Evolutionary conservation across 2,329 filamentous ascomycete species (phyloP), one percentile per base, ranked within the genome.

Genomic region (Neonectria punicea): DNA sequence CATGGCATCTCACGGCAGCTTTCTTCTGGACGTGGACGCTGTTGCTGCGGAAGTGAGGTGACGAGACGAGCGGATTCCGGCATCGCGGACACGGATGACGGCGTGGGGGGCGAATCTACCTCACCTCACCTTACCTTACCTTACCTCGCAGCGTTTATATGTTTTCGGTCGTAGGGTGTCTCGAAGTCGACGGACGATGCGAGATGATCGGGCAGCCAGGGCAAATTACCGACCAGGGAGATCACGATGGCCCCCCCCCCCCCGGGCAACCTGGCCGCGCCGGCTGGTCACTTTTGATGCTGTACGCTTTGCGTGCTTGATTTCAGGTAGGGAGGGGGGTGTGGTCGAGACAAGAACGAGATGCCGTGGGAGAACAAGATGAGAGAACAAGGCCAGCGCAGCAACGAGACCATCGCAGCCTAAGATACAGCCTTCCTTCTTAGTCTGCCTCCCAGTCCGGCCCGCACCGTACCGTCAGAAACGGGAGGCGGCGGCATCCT

Each of bases 131-230:
- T 30, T 30, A 10, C 28, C 7, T 30, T 30, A 30, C 28, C 28
- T 30, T 30, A 10, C 28, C 28, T 30, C 28, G 28, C 28, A 30
- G 28, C 9, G 28, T 30, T 2, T 10, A 7, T 30, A 30, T 10
- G 34, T 36, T 2, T 20, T 55, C 54, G 41, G 41, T 18, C 28
- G 34, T 25, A 25, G 3, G 54, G 43, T 55, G 53, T 54, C 22
- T 25, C 46, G 13, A 20, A 6, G 46, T 43, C 54, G 18, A 47
- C 18, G 34, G 30, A 49, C 14, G 53, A 53, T 57, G 60, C 60
- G 51, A 53, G 60, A 61, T 61, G 53, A 62, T 62, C 60, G 60
- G 60, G 46, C 47, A 62, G 60, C 60, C 41, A 61, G 50, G 58
- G 58, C 36, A 62, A 41, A 61, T 57, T 61, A 28, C 34, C 13